phyloP scores from a whole-genome alignment of 2,329 filamentous ascomycete genomes.

The Cylindrodendrum hubeiense region DNA sequence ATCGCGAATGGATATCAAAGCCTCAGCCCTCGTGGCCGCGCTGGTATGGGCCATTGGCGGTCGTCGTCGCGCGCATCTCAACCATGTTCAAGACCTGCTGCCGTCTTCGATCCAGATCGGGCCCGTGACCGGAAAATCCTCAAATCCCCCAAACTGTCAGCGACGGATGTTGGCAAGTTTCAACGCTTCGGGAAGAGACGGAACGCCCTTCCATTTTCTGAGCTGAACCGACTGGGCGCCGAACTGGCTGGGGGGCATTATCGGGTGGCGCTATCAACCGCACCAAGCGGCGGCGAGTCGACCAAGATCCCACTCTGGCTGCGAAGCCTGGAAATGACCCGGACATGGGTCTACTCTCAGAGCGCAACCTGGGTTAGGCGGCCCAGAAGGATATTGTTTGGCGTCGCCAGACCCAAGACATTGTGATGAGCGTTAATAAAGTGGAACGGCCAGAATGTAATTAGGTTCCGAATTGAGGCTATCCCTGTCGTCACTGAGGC shows the following conservation, averaged over 20 bases:
- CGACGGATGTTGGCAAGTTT: not conserved
- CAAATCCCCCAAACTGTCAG: not conserved
- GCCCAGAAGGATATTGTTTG: not conserved
- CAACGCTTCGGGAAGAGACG: slow-evolving; percentile 21
- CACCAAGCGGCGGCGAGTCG: no score
- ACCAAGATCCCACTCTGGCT: not conserved
- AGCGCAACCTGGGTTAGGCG: not conserved
- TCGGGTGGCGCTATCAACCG: not conserved
- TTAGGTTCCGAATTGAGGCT: not conserved
- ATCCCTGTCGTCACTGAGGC: not conserved
- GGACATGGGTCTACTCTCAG: not conserved
- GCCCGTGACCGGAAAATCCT: slow-evolving; percentile 28
- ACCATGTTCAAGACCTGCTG: not conserved
- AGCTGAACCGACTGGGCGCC: not conserved
- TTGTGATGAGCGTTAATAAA: not conserved
- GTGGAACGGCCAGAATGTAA: not conserved
- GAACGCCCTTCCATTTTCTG: not conserved
- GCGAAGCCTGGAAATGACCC: not conserved
- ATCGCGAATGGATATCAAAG: slow-evolving; percentile 38
- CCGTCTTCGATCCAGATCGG: not conserved
- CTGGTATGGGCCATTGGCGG: slow-evolving; percentile 39
- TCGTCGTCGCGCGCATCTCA: slow-evolving; percentile 2
- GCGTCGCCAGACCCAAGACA: not conserved
- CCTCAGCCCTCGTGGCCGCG: slow-evolving; percentile 37
- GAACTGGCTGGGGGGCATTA: not conserved